These are phyloP conservation scores for Talaromyces amestolkiae DNA, from an alignment of 2,329 filamentous ascomycete species.

Conservation along the genomic window DNA sequence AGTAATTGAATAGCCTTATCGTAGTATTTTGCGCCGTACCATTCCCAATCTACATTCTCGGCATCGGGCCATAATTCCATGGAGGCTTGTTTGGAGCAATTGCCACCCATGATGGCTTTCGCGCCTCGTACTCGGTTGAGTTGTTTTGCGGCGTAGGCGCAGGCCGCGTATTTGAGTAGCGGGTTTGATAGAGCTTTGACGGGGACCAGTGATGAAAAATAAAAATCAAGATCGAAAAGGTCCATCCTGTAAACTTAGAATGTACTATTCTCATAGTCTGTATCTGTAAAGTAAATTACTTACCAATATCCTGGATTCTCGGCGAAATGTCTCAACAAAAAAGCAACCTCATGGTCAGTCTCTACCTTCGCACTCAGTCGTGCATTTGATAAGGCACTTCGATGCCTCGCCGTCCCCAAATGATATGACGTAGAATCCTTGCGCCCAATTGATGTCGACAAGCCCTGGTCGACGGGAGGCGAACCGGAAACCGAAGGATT, in stretches of 20 bases:
- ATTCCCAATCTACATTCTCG: constrained; percentile 56
- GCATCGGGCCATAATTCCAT: constrained; percentile 55
- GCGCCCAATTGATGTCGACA: constrained; percentile 32
- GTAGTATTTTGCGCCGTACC: constrained; percentile 62
- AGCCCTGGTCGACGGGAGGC: constrained; percentile 45
- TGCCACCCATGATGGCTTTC: constrained; percentile 52
- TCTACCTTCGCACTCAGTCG: constrained; percentile 34
- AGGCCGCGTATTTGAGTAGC: constrained; percentile 53
- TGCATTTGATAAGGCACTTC: constrained; percentile 23
- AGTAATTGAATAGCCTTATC: constrained; percentile 60
- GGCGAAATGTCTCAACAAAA: constrained; percentile 59
- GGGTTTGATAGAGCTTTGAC: constrained; percentile 54
- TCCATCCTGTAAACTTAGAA: constrained; percentile 40
- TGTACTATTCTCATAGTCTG: background rate
- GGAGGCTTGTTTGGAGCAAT: constrained; percentile 45
- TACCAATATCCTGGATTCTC: constrained; percentile 60
- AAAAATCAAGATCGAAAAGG: constrained; percentile 51
- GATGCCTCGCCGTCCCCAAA: constrained; percentile 26
- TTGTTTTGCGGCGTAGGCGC: constrained; percentile 62
- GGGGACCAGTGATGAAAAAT: constrained; percentile 61
- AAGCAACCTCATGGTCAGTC: constrained; percentile 58
- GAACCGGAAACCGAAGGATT: constrained; percentile 48
- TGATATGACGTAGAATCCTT: constrained; percentile 31
- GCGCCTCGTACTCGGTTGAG: constrained; percentile 54
- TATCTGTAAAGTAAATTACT: constrained; percentile 19